These are phyloP conservation scores for Yarrowia hollandica DNA, from an alignment of 805 yeast species.

Conservation along the genomic window DNA sequence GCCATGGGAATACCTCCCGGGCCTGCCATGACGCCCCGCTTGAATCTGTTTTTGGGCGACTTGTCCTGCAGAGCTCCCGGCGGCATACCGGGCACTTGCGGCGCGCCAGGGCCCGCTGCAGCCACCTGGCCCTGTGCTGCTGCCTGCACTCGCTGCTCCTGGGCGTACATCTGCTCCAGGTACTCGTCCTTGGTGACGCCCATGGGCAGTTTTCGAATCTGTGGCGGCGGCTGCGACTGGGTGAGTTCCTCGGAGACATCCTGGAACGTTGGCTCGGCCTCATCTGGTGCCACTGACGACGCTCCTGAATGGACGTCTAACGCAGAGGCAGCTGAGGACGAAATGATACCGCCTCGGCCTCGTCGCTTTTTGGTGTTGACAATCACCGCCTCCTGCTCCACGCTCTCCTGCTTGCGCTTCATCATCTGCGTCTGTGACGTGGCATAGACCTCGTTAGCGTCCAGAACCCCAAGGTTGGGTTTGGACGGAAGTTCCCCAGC, in stretches of 20 bases:
- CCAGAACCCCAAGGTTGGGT: conserved; percentile 22
- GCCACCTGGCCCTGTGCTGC: conserved; percentile 13
- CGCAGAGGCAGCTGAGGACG: neutral
- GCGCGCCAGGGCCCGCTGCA: neutral
- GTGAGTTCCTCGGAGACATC: conserved; percentile 24
- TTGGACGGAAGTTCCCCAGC: conserved; percentile 27
- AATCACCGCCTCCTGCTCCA: conserved; percentile 25
- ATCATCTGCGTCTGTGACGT: conserved; percentile 14
- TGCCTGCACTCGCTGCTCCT: conserved; percentile 21
- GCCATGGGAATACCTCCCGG: conserved; percentile 2
- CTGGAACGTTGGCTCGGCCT: conserved; percentile 17
- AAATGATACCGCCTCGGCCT: conserved; percentile 7
- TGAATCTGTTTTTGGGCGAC: conserved; percentile 8
- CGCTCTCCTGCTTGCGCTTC: conserved; percentile 23
- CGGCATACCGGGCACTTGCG: neutral
- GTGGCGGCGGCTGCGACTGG: conserved; percentile 18
- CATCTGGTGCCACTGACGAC: conserved; percentile 1
- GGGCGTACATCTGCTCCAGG: conserved; percentile 20
- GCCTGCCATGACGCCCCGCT: neutral
- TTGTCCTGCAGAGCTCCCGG: neutral
- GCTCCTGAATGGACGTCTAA: neutral
- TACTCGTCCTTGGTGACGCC: conserved; percentile 18
- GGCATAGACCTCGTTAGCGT: conserved; percentile 16
- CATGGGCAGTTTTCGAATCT: conserved; percentile 25
- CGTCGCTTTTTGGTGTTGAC: conserved; percentile 17